phyloP scores from a whole-genome alignment of 225 moss, liverwort and hornwort species.

The Anthoceros angustus region DNA sequence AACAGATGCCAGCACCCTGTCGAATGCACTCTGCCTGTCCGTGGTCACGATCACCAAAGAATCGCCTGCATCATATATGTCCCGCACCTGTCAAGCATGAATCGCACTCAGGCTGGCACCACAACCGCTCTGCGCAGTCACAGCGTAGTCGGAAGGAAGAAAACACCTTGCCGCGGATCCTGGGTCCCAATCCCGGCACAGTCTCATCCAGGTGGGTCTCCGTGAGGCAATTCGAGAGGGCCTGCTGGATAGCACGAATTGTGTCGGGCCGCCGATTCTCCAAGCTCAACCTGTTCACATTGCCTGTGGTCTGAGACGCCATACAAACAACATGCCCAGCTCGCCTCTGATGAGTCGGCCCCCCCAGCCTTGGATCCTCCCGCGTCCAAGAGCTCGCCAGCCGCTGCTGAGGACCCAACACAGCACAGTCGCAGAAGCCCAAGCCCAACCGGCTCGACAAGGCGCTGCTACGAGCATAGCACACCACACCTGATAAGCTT shows the following conservation, averaged over 20 bases:
- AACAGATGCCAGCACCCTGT: constrained; percentile 79
- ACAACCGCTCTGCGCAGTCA: not conserved
- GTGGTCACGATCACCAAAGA: constrained; percentile 87
- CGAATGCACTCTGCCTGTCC: constrained; percentile 88
- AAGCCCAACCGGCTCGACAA: too few relatives aligned
- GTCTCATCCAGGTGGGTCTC: constrained; percentile 51
- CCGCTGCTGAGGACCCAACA: too few relatives aligned
- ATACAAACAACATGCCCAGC: not conserved
- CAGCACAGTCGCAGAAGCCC: too few relatives aligned
- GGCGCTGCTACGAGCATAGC: too few relatives aligned
- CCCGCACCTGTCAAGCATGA: constrained; percentile 44
- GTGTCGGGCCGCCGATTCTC: constrained; percentile 27
- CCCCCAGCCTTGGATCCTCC: too few relatives aligned
- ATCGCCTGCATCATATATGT: constrained; percentile 76
- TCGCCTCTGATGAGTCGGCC: not conserved
- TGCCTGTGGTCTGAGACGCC: not conserved
- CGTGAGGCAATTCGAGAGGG: constrained; percentile 54
- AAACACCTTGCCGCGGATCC: constrained; percentile 81
- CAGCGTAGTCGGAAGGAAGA: not conserved
- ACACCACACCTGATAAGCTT: too few relatives aligned
- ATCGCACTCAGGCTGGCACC: not conserved
- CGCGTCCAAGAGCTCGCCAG: too few relatives aligned
- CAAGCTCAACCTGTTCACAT: constrained; percentile 11
- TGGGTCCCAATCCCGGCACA: constrained; percentile 52
- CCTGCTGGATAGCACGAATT: constrained; percentile 23